Base-by-base conservation (phyloP, 345 rosid genomes). In the Euphorbia pulcherrima region DNA sequence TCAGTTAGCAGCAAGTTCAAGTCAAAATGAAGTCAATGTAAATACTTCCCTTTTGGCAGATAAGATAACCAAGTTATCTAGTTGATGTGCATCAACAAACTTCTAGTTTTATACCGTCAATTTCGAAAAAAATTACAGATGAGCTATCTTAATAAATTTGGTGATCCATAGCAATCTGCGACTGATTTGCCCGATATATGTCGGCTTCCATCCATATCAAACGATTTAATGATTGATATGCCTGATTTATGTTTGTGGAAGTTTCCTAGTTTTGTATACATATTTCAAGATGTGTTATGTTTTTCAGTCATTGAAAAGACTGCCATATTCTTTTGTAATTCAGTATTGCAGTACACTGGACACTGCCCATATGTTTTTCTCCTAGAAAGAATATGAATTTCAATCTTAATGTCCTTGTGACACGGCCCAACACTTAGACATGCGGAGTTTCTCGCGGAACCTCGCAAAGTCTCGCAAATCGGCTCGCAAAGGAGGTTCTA, bases 1-100 rank as follows among this genome's bases (percentile, higher is more conserved):
- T 64, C 83, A 11, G 79, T 89, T 62, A 75, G 86, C 88, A 68
- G 82, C 72, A 81, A 75, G 75, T 85, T 89, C 84, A 79, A 79
- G 59, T 71, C 68, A 20, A 75, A 81, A 76, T 75, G 60, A 76
- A 55, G 11, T 20, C 27, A 60, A 4, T 14, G 62, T 29, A 11
- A 13, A 11, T 7, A 55, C 18, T 46, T 28, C 47, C 8, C 50
- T 63, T 27, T 46, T 10, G 67, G 55, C 35, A 5, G 64, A 65
- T 26, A 55, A 46, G 70, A 55, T 40, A 40, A 35, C 29, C 46
- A 10, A 59, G 64, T 54, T 70, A 68, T 71, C 44, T 24, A 60
- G 54, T n/a, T 33, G 51, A 39, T 41, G 58, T 65, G 73, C 74
- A 60, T 70, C 69, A 39, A 58, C 72, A 57, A 54, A 53, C 41